A percentile compares a stretch with the other conserved stretches of the same genome.
phyloP scores from a whole-genome alignment of 2,329 filamentous ascomycete genomes.

The Westerdykella sp. region DNA sequence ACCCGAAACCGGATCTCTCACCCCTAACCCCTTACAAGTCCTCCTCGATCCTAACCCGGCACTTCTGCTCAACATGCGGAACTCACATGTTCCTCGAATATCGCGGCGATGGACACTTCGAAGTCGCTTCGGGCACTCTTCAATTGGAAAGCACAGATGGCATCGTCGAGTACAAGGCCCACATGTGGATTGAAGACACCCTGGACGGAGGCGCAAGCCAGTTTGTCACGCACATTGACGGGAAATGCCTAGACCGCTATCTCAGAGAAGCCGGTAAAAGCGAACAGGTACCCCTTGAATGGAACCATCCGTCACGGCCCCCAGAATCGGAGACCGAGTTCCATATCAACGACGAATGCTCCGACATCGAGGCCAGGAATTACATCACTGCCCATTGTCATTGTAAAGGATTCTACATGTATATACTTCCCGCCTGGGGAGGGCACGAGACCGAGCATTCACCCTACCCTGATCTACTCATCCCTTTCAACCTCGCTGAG shows the following conservation, averaged over 20 bases:
- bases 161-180: slow-evolving; percentile 28
- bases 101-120: slow-evolving; percentile 20
- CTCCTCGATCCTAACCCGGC: slow-evolving; percentile 28
- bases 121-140: slow-evolving; percentile 40
- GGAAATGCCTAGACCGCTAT: slow-evolving; percentile 15
- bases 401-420: slow-evolving; percentile 43
- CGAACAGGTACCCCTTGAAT: slow-evolving; percentile 14
- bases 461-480: slow-evolving; percentile 37
- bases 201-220: slow-evolving; percentile 47
- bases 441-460: slow-evolving; percentile 30
- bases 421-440: slow-evolving; percentile 30
- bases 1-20: slow-evolving; percentile 13
- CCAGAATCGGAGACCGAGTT: neutral
- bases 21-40: slow-evolving; percentile 36
- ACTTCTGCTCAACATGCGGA: slow-evolving; percentile 43
- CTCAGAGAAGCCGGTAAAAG: slow-evolving; percentile 14
- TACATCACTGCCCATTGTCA: slow-evolving; percentile 39
- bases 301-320: slow-evolving; percentile 10
- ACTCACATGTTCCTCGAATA: slow-evolving; percentile 42
- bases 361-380: neutral
- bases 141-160: slow-evolving; percentile 25
- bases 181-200: slow-evolving; percentile 48
- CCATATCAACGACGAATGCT: no score
- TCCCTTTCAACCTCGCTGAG: slow-evolving; percentile 11
- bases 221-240: slow-evolving; percentile 39